These are phyloP conservation scores for Chytriomyces sp. DNA, from an alignment of 192 early-diverging fungal species.

Conservation along the genomic window DNA sequence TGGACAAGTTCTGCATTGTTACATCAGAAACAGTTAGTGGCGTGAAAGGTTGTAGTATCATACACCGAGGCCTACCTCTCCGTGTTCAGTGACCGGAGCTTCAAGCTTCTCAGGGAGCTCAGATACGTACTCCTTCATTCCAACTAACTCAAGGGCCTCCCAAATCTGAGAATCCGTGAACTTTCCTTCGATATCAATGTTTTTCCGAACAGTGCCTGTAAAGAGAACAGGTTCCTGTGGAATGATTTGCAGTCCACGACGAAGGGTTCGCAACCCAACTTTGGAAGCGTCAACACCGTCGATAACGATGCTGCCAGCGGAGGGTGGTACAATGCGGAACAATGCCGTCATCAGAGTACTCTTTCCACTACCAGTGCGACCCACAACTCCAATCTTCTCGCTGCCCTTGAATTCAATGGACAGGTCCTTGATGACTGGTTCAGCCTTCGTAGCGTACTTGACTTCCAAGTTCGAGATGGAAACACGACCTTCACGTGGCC, in stretches of 20 bases:
- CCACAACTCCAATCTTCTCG: slow-evolving; percentile 66
- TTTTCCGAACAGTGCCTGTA: slow-evolving; percentile 55
- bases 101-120: slow-evolving; percentile 36
- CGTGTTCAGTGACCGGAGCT: slow-evolving; percentile 34
- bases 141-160: slow-evolving; percentile 50
- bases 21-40: slow-evolving; percentile 45
- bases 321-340: slow-evolving; percentile 70
- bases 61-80: slow-evolving; percentile 23
- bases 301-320: slow-evolving; percentile 38
- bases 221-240: slow-evolving; percentile 64
- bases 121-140: slow-evolving; percentile 42
- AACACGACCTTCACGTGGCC: slow-evolving; percentile 45
- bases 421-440: slow-evolving; percentile 36
- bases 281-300: slow-evolving; percentile 46
- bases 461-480: slow-evolving; percentile 61
- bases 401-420: slow-evolving; percentile 39
- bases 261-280: slow-evolving; percentile 46
- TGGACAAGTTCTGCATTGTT: slow-evolving; percentile 52
- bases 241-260: slow-evolving; percentile 51
- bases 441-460: slow-evolving; percentile 54
- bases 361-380: slow-evolving; percentile 74
- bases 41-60: not conserved
- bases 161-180: slow-evolving; percentile 70
- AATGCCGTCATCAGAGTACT: slow-evolving; percentile 65
- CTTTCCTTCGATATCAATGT: slow-evolving; percentile 64